Conservation (phyloP, 257 asterid species). For the Solanum dulcamara region DNA sequence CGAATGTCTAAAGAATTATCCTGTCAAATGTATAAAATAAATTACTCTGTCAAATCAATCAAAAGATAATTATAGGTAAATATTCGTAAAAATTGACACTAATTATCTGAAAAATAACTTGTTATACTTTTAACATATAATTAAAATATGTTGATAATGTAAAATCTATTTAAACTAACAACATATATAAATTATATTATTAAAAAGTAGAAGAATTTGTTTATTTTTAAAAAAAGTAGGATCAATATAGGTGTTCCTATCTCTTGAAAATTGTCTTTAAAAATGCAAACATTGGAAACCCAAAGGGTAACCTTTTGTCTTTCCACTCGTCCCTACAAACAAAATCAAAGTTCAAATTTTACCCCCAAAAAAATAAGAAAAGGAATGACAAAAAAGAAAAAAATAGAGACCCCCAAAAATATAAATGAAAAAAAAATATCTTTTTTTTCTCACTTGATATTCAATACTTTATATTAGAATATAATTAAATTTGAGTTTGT, state of each 20-base stretch:
- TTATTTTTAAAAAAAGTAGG: not conserved
- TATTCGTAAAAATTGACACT: not conserved
- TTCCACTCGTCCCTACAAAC: not conserved
- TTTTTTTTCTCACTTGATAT: too few relatives aligned
- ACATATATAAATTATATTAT: not conserved
- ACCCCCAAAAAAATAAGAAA: not conserved
- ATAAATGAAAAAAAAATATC: too few relatives aligned
- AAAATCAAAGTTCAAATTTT: not conserved
- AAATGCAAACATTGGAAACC: not conserved
- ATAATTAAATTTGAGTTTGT: not conserved
- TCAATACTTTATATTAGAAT: rapidly evolving
- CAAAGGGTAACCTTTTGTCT: not conserved
- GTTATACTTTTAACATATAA: not conserved
- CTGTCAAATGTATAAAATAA: not conserved
- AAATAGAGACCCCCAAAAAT: too few relatives aligned
- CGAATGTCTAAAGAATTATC: not conserved
- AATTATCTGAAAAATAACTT: not conserved
- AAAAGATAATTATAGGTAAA: not conserved
- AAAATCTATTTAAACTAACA: not conserved
- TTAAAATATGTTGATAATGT: not conserved
- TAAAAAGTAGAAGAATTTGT: not conserved
- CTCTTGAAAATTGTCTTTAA: not conserved
- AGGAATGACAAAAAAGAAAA: not conserved
- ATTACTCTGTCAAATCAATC: not conserved
- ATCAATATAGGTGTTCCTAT: not conserved